Conservation (phyloP, 176 grass and related monocot species). For the Puya raimondii region DNA sequence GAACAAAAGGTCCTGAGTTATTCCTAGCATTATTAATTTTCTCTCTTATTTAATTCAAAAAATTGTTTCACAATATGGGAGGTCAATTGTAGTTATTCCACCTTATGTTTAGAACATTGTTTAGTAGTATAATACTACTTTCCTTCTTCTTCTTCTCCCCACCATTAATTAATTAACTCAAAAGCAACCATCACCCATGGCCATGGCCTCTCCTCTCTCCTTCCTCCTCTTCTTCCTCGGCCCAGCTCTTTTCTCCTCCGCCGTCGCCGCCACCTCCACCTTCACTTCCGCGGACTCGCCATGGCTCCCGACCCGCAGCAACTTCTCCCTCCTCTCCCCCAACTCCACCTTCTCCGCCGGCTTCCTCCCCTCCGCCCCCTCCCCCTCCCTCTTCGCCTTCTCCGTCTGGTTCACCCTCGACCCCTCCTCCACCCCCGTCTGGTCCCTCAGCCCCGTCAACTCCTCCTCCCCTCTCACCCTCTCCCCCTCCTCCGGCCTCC, state of each 20-base stretch:
- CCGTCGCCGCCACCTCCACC: conserved; percentile 12
- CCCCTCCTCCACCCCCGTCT: conserved; percentile 20
- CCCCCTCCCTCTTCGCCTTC: conserved; percentile 21
- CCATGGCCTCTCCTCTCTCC: background rate
- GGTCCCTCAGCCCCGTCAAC: conserved; percentile 24
- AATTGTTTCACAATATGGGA: no score
- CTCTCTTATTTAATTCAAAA: no score
- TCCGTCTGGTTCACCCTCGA: conserved; percentile 44
- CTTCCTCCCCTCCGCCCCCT: conserved; percentile 6
- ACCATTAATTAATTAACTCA: background rate
- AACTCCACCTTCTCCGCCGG: conserved; percentile 42
- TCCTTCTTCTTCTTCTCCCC: background rate
- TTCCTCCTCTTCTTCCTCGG: conserved; percentile 10
- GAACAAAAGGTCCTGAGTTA: no score
- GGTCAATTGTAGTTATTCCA: no score
- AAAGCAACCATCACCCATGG: background rate
- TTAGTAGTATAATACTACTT: no score
- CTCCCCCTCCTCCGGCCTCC: conserved; percentile 15
- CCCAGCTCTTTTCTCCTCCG: conserved; percentile 12
- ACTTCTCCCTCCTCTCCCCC: conserved; percentile 38
- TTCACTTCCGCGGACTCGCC: conserved; percentile 17
- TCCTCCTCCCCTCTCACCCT: conserved; percentile 22
- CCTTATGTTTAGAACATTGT: no score
- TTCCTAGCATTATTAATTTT: no score
- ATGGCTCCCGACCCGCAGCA: conserved; percentile 32